These are phyloP conservation scores for Chaetomium sp. DNA, from an alignment of 2,329 filamentous ascomycete genomes.

Conservation along the genomic window DNA sequence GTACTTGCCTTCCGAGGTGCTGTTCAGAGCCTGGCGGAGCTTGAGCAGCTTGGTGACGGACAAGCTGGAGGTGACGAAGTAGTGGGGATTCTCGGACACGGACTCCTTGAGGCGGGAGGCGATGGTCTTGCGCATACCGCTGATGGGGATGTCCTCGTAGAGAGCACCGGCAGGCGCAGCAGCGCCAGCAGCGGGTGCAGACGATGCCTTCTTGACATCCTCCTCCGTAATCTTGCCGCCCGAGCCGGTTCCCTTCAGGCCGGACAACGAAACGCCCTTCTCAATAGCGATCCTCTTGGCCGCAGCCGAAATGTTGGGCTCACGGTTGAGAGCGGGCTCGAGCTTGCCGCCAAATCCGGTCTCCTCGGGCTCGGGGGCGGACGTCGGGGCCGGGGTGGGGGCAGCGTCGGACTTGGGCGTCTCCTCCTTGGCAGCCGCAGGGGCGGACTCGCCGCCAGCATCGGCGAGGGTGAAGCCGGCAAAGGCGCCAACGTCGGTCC, in stretches of 20 bases:
- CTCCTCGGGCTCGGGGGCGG: slow-evolving; percentile 56
- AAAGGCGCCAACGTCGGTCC: slow-evolving; percentile 78
- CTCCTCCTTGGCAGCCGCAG: slow-evolving; percentile 59
- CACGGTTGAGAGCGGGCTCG: slow-evolving; percentile 76
- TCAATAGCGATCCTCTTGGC: slow-evolving; percentile 80
- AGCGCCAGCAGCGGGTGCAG: slow-evolving; percentile 46
- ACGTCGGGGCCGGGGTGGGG: slow-evolving; percentile 52
- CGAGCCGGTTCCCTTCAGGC: slow-evolving; percentile 80
- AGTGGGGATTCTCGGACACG: slow-evolving; percentile 91
- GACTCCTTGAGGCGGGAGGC: slow-evolving; percentile 86
- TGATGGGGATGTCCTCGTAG: slow-evolving; percentile 79
- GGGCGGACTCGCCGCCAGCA: slow-evolving; percentile 72
- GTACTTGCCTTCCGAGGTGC: slow-evolving; percentile 82
- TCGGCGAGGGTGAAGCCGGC: slow-evolving; percentile 83
- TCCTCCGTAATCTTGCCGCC: slow-evolving; percentile 84
- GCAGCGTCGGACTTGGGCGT: slow-evolving; percentile 56
- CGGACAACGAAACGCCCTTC: slow-evolving; percentile 69
- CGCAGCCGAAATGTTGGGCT: slow-evolving; percentile 64
- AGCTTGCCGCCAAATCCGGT: slow-evolving; percentile 69
- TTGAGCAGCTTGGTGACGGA: slow-evolving; percentile 94
- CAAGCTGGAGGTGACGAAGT: slow-evolving; percentile 86
- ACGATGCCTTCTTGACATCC: slow-evolving; percentile 80
- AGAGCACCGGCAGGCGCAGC: slow-evolving; percentile 50
- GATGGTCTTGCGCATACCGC: slow-evolving; percentile 97
- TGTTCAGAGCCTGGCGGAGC: slow-evolving; percentile 89